Percentiles rank a stretch among this genome's conserved stretches.
These are phyloP conservation scores for Euphorbia neoarborescens DNA, from an alignment of 441 rosid genomes.

Conservation along the genomic window DNA sequence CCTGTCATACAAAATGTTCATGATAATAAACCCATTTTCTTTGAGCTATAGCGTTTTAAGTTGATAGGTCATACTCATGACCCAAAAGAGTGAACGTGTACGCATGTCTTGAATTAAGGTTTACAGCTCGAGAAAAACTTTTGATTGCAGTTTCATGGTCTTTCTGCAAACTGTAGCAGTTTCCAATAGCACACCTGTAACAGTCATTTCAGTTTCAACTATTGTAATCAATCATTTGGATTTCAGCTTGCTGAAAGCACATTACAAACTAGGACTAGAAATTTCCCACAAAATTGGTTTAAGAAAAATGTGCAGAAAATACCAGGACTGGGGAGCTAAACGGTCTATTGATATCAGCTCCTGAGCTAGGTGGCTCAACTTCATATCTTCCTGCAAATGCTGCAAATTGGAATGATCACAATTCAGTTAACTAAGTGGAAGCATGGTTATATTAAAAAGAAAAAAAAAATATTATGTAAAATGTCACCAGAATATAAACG, in stretches of 20 bases:
- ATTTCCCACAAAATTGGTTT: conserved; percentile 1
- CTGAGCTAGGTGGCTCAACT: conserved; percentile 87
- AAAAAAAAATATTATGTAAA: conserved; percentile 5
- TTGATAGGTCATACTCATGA: conserved; percentile 66
- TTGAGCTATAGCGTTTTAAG: background rate
- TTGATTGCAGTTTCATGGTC: conserved; percentile 96
- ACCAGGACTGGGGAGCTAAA: conserved; percentile 97
- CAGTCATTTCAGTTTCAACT: background rate
- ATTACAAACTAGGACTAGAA: background rate
- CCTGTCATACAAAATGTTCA: conserved; percentile 30
- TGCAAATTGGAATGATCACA: conserved; percentile 28
- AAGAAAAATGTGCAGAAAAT: conserved; percentile 14
- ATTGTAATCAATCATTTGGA: background rate
- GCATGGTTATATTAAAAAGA: conserved; percentile 2
- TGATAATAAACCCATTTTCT: background rate
- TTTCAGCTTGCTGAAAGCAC: background rate
- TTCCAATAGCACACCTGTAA: conserved; percentile 96
- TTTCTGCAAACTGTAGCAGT: conserved; percentile 95
- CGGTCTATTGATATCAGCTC: conserved; percentile 89
- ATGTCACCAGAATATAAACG: background rate
- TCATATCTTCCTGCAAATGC: conserved; percentile 99
- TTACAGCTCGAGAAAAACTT: conserved; percentile 81
- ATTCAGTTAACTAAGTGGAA: background rate
- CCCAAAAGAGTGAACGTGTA: conserved; percentile 91
- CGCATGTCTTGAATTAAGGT: conserved; percentile 75